These are phyloP conservation scores for Alnus glutinosa DNA, from an alignment of 306 rosid genomes.

Conservation along the genomic window DNA sequence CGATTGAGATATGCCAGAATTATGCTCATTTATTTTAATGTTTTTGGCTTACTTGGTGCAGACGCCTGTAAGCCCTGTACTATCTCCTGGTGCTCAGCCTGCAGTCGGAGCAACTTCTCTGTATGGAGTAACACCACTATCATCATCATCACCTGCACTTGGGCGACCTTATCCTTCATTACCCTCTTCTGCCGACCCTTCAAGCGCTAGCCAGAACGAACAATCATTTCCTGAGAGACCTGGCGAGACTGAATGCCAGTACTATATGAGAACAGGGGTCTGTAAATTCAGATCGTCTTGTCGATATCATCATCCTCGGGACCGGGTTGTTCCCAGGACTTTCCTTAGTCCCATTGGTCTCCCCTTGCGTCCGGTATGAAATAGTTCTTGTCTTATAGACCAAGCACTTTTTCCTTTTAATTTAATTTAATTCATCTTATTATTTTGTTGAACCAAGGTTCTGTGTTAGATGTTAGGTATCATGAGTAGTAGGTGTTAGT, in stretches of 20 bases:
- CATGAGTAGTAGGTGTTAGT: neutral
- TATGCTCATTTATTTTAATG: slow-evolving; percentile 12
- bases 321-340: slow-evolving; percentile 47
- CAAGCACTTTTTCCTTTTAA: neutral
- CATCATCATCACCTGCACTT: slow-evolving; percentile 56
- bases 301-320: slow-evolving; percentile 83
- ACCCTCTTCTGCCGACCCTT: slow-evolving; percentile 60
- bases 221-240: slow-evolving; percentile 85
- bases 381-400: slow-evolving; percentile 1
- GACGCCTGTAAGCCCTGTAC: slow-evolving; percentile 64
- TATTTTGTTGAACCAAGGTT: neutral
- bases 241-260: slow-evolving; percentile 85
- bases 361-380: slow-evolving; percentile 78
- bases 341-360: slow-evolving; percentile 76
- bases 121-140: slow-evolving; percentile 65
- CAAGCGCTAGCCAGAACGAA: slow-evolving; percentile 70
- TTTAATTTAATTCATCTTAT: neutral
- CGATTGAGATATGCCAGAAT: slow-evolving; percentile 9
- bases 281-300: slow-evolving; percentile 82
- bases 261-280: slow-evolving; percentile 81
- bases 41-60: slow-evolving; percentile 43
- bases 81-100: slow-evolving; percentile 64
- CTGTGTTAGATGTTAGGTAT: neutral
- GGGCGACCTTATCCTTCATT: slow-evolving; percentile 60
- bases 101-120: slow-evolving; percentile 50